Evolutionary conservation across 1,284 basidiomycete species (phyloP).

Genomic region (Stereum hirsutum): DNA sequence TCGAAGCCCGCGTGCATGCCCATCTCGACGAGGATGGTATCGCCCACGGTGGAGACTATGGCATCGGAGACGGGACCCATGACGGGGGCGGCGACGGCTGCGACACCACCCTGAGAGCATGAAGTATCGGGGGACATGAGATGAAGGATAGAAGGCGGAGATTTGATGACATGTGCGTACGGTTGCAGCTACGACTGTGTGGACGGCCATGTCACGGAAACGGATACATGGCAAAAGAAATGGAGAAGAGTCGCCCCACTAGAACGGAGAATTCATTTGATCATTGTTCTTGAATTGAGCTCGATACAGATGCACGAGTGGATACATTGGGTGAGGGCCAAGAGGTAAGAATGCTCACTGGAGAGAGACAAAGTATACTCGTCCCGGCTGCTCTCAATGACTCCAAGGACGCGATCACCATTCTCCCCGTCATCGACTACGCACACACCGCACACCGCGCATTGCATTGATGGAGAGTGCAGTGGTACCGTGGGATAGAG

Average conservation of each 20-base stretch:
- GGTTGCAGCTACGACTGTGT: conserved; percentile 50
- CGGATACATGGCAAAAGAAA: conserved; percentile 56
- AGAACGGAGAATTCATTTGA: not conserved
- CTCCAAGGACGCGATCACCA: conserved; percentile 59
- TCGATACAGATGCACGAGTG: not conserved
- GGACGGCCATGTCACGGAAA: conserved; percentile 53
- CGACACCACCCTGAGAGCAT: conserved; percentile 41
- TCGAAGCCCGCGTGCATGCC: conserved; percentile 47
- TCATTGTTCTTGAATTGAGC: not conserved
- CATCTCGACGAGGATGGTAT: conserved; percentile 46
- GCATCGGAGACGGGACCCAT: conserved; percentile 47
- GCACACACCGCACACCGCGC: too few species aligned
- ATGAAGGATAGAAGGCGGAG: not conserved
- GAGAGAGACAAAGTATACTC: conserved; percentile 50
- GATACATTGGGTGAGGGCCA: not conserved
- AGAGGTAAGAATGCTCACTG: conserved; percentile 29
- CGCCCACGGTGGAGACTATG: conserved; percentile 40
- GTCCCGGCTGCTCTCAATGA: conserved; percentile 51
- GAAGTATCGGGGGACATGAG: not conserved
- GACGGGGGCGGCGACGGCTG: conserved; percentile 42
- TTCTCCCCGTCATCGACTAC: conserved; percentile 55
- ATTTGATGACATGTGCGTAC: conserved; percentile 23
- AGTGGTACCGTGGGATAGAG: too few species aligned
- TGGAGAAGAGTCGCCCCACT: conserved; percentile 62
- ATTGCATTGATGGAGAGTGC: too few species aligned